Conservation (phyloP, 257 asterid species). For the Lycium ferocissimum region DNA sequence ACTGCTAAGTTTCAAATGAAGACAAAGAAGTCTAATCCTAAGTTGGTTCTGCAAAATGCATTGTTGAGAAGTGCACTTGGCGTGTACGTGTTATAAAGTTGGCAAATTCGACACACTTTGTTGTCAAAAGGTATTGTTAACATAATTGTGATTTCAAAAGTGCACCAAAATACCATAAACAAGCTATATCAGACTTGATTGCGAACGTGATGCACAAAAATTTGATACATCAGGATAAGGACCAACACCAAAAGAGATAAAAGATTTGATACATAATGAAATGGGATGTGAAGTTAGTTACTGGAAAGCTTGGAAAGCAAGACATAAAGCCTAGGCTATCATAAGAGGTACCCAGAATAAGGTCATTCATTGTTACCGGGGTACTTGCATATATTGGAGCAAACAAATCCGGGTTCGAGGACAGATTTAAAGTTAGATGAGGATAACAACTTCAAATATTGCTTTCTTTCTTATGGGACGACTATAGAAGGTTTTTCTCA, state of each 20-base stretch:
- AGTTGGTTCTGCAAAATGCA: too few species aligned
- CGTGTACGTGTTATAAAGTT: background rate
- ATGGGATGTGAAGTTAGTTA: background rate
- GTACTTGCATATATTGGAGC: background rate
- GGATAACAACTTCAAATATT: background rate
- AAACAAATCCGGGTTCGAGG: background rate
- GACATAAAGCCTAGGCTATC: background rate
- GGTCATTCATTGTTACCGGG: background rate
- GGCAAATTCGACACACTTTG: background rate
- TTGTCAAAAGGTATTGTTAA: too few species aligned
- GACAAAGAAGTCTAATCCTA: background rate
- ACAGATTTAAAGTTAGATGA: background rate
- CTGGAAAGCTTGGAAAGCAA: background rate
- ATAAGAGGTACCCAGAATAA: background rate
- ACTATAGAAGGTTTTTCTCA: background rate
- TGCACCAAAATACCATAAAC: background rate
- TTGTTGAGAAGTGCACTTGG: background rate
- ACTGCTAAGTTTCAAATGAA: too few species aligned
- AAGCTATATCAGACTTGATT: background rate
- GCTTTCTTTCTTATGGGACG: background rate
- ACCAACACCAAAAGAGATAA: background rate
- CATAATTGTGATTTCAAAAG: too few species aligned
- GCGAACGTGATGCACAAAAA: background rate
- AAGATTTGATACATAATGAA: background rate
- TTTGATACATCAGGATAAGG: background rate